A percentile compares a stretch with the other conserved stretches of the same genome.
These are phyloP conservation scores for Tetrastigma voinierianum DNA, from an alignment of 164 flowering plant genomes.

Conservation along the genomic window DNA sequence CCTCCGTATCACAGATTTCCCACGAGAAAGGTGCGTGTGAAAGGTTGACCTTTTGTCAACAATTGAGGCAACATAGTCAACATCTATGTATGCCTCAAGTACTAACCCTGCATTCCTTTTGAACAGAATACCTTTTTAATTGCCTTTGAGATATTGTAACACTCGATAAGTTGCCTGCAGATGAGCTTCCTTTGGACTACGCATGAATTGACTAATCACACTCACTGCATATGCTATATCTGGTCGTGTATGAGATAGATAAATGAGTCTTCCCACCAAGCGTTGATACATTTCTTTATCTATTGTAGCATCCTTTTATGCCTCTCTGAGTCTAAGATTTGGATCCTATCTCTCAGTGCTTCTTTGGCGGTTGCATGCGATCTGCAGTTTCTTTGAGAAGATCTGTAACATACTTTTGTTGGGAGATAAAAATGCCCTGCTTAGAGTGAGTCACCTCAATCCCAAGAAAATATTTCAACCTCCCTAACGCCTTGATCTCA, in stretches of 20 bases:
- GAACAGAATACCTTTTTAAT: constrained; percentile 10
- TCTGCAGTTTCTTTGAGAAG: constrained; percentile 7
- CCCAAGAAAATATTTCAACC: constrained; percentile 9
- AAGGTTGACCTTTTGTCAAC: constrained; percentile 5
- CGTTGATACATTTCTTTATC: not conserved
- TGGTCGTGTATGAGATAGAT: constrained; percentile 9
- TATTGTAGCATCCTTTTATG: not conserved
- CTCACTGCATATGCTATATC: constrained; percentile 5
- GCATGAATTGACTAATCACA: constrained; percentile 9
- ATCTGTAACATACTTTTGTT: constrained; percentile 10
- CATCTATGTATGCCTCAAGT: not conserved
- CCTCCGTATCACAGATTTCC: not conserved
- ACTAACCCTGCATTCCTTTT: too few species aligned
- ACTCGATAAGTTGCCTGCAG: not conserved
- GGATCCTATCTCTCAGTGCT: constrained; percentile 3
- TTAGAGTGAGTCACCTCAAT: constrained; percentile 8
- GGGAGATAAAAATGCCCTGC: constrained; percentile 13
- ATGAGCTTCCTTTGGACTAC: constrained; percentile 5
- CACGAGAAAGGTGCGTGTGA: not conserved
- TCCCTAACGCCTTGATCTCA: constrained; percentile 12
- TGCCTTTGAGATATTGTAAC: constrained; percentile 8
- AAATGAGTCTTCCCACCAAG: constrained; percentile 8
- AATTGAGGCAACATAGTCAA: not conserved
- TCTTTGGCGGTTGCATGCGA: constrained; percentile 2
- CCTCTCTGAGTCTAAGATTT: constrained; percentile 1